Percentiles rank a stretch among this genome's conserved stretches.
Evolutionary conservation across 176 grass and related monocot genomes (phyloP).

Genomic region (Aegilops speltoides): DNA sequence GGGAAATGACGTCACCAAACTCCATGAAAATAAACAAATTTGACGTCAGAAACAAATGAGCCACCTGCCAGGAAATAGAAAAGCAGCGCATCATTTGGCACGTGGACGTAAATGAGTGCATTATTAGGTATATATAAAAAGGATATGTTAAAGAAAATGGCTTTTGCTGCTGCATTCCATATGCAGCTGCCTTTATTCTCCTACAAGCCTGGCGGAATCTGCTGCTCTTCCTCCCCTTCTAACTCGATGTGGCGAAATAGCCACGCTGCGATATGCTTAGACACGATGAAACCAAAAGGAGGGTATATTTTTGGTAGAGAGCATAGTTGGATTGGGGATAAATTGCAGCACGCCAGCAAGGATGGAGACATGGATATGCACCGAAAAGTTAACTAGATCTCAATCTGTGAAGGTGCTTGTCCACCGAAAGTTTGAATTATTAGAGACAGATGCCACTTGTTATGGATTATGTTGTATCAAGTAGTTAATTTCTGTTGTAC

Average conservation of each 20-base stretch:
- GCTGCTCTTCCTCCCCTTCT: neutral
- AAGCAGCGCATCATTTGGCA: neutral
- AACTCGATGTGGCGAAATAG: neutral
- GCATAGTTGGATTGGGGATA: neutral
- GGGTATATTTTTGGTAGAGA: constrained; percentile 5
- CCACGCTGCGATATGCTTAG: neutral
- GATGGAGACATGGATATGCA: neutral
- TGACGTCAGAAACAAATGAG: neutral
- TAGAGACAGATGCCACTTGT: neutral
- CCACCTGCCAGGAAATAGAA: neutral
- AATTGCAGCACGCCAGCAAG: neutral
- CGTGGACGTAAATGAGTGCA: neutral
- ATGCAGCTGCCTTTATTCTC: constrained; percentile 23
- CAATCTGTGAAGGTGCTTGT: neutral
- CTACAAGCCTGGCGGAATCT: neutral
- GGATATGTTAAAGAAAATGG: neutral
- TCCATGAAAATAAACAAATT: neutral
- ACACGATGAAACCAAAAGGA: neutral
- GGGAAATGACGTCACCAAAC: neutral
- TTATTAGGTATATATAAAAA: neutral
- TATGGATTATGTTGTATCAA: neutral
- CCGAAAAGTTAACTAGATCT: neutral
- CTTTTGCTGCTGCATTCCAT: neutral
- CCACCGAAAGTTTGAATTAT: constrained; percentile 37
- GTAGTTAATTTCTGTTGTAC: too few species aligned